Percentiles rank a stretch among this genome's conserved stretches.
These are phyloP conservation scores for Dioscorea dumetorum DNA, from an alignment of 106 monocot genomes.

Conservation along the genomic window DNA sequence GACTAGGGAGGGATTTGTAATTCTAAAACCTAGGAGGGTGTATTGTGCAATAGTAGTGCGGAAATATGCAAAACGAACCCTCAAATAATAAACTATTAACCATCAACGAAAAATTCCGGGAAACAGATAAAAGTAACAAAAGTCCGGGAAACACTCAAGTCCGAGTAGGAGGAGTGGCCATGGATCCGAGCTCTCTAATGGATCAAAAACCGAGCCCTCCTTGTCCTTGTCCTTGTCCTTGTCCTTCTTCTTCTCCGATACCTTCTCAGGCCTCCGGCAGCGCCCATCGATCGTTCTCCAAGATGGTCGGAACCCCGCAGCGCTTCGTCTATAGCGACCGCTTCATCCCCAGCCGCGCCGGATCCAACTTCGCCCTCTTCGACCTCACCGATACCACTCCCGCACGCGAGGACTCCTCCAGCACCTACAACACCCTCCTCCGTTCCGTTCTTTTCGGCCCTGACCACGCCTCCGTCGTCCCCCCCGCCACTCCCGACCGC, in stretches of 20 bases:
- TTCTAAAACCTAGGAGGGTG: no score
- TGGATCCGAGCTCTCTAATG: no score
- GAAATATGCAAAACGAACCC: no score
- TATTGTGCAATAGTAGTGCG: no score
- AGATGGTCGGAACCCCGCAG: conserved; percentile 1
- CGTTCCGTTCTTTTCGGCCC: conserved; percentile 61
- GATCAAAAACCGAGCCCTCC: no score
- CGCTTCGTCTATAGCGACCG: conserved; percentile 67
- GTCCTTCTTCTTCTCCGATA: conserved; percentile 16
- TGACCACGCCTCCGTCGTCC: conserved; percentile 19
- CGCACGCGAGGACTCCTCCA: conserved; percentile 8
- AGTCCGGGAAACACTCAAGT: no score
- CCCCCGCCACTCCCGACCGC: conserved; percentile 34
- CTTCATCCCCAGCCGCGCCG: conserved; percentile 70
- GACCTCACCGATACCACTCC: conserved; percentile 20
- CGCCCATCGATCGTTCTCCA: no score
- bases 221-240: not conserved
- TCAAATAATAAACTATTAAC: no score
- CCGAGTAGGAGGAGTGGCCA: no score
- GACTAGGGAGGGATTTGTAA: no score
- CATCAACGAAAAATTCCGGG: no score
- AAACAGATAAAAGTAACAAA: no score
- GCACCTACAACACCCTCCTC: conserved; percentile 51
- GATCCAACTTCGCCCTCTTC: conserved; percentile 73
- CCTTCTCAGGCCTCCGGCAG: conserved; percentile 11